Percentiles rank a stretch among this genome's conserved stretches.
Conservation (phyloP, 1,284 basidiomycete genomes). For the Leccinum insigne region DNA sequence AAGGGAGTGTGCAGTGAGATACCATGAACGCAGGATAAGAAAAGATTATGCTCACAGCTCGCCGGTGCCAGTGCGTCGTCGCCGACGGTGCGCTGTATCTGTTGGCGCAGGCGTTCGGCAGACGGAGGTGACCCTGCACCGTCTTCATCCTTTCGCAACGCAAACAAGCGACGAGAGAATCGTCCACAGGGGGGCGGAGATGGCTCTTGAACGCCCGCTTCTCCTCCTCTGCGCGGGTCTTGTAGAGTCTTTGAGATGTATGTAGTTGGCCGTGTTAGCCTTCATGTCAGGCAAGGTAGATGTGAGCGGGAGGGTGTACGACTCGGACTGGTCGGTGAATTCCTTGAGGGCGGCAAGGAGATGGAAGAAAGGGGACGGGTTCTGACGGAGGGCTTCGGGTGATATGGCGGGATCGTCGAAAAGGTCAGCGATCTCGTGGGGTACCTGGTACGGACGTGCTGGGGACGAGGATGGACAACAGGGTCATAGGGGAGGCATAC, state of each 20-base stretch:
- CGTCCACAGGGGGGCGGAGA: constrained; percentile 43
- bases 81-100: constrained; percentile 37
- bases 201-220: constrained; percentile 53
- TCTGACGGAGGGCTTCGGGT: constrained; percentile 24
- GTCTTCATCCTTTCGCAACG: constrained; percentile 41
- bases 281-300: constrained; percentile 95
- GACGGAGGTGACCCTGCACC: constrained; percentile 23
- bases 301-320: constrained; percentile 52
- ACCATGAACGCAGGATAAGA: background rate
- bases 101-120: constrained; percentile 36
- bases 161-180: constrained; percentile 60
- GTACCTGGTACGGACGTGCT: constrained; percentile 44
- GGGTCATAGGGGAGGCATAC: constrained; percentile 33
- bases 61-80: constrained; percentile 39
- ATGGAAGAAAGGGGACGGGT: constrained; percentile 78
- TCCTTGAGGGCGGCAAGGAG: constrained; percentile 78
- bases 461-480: background rate
- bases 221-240: constrained; percentile 69
- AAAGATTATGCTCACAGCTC: constrained; percentile 67
- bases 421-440: constrained; percentile 63
- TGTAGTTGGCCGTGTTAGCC: constrained; percentile 83
- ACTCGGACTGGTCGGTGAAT: constrained; percentile 49
- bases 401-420: constrained; percentile 55
- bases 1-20: constrained; percentile 6
- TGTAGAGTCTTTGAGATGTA: constrained; percentile 82